These are phyloP conservation scores for Synchytrium microbalum DNA, from an alignment of 371 early-diverging fungal species.

Conservation along the genomic window DNA sequence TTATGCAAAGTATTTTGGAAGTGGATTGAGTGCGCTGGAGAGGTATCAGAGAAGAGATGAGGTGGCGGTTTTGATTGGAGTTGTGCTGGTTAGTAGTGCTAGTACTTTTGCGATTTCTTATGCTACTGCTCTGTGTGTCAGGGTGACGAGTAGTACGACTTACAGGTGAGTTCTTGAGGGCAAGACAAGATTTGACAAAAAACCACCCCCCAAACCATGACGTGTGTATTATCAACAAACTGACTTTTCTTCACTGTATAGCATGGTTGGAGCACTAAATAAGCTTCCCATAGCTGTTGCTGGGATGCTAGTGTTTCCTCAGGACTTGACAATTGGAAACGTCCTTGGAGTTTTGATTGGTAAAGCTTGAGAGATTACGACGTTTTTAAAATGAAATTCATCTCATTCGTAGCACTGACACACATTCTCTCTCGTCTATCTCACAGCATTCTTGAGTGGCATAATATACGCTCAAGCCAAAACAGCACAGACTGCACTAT, in stretches of 20 bases:
- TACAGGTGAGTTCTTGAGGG: slow-evolving; percentile 51
- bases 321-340: no score
- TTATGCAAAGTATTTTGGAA: slow-evolving; percentile 22
- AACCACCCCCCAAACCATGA: not conserved
- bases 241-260: slow-evolving; percentile 16
- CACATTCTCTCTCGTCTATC: no score
- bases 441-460: no score
- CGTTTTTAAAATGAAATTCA: no score
- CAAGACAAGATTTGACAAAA: not conserved
- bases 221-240: no score
- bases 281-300: slow-evolving; percentile 94
- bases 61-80: slow-evolving; percentile 40
- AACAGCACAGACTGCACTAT: no score
- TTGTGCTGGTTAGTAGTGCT: slow-evolving; percentile 74
- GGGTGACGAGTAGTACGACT: slow-evolving; percentile 91
- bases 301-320: slow-evolving; percentile 94
- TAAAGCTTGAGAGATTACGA: no score
- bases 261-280: slow-evolving; percentile 99
- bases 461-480: no score
- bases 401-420: no score
- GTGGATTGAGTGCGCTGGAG: slow-evolving; percentile 19
- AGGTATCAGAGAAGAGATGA: no score
- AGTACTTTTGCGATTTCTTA: slow-evolving; percentile 89
- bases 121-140: slow-evolving; percentile 90
- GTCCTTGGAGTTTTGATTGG: no score